A percentile compares a stretch with the other conserved stretches of the same genome.
These are phyloP conservation scores for Colletotrichum filicis DNA, from an alignment of 2,329 filamentous ascomycete species.

Conservation along the genomic window DNA sequence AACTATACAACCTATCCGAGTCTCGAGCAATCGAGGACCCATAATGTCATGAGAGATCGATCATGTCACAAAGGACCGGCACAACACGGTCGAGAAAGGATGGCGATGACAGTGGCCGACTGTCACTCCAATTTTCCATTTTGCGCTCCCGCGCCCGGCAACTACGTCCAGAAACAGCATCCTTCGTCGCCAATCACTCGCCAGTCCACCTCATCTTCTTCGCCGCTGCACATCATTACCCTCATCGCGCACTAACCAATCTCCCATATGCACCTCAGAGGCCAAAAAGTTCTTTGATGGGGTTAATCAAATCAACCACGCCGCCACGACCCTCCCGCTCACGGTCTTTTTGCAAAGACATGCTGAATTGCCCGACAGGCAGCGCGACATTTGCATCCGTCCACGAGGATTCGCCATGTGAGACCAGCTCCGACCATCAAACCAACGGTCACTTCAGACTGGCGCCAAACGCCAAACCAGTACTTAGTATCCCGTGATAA, in stretches of 20 bases:
- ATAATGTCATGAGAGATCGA: not conserved
- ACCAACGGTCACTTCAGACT: slow-evolving; percentile 13
- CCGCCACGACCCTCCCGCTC: not conserved
- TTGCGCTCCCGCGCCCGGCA: not conserved
- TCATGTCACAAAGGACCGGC: not conserved
- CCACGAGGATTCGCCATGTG: slow-evolving; percentile 20
- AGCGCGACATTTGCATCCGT: slow-evolving; percentile 10
- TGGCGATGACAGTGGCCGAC: not conserved
- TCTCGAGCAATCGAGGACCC: not conserved
- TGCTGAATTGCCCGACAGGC: not conserved
- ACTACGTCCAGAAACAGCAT: not conserved
- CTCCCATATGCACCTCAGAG: not conserved
- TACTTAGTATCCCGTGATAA: slow-evolving; percentile 7
- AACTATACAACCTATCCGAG: not conserved
- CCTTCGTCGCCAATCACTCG: slow-evolving; percentile 10
- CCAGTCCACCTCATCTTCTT: not conserved
- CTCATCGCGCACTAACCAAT: not conserved
- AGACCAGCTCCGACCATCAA: slow-evolving; percentile 22
- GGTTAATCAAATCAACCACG: not conserved
- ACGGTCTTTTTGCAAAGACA: not conserved
- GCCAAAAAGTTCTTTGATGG: not conserved
- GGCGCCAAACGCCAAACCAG: not conserved
- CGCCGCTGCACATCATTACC: slow-evolving; percentile 29
- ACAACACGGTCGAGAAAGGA: not conserved
- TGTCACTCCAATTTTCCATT: not conserved